A percentile compares a stretch with the other conserved stretches of the same genome.
phyloP scores from a whole-genome alignment of 306 rosid species.

The Quercus cerris region DNA sequence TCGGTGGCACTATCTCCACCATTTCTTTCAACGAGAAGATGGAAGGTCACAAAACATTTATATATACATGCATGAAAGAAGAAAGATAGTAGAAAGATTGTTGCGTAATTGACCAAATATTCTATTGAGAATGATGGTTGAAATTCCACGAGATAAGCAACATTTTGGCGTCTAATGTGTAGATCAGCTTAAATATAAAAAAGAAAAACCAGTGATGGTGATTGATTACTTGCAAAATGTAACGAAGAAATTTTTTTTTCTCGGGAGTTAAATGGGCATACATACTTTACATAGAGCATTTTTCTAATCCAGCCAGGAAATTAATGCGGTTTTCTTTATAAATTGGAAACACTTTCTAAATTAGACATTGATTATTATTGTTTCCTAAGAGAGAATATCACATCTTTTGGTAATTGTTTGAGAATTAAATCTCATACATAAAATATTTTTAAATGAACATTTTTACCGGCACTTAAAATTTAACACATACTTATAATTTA shows the following conservation, averaged over 20 bases:
- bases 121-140: neutral
- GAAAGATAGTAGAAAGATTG: neutral
- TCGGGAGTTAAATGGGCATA: neutral
- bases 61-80: neutral
- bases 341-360: neutral
- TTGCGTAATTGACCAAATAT: neutral
- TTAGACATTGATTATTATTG: neutral
- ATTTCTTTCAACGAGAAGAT: neutral
- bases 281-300: neutral
- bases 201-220: neutral
- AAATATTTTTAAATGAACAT: no score
- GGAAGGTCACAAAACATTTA: neutral
- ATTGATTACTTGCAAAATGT: neutral
- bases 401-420: no score
- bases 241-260: neutral
- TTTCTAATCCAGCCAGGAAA: no score
- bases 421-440: no score
- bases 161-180: neutral
- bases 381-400: neutral
- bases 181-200: neutral
- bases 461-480: no score
- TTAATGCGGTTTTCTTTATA: neutral
- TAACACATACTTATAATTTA: no score
- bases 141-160: neutral
- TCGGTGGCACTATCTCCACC: conserved; percentile 6